These are phyloP conservation scores for Kondoa subrosea DNA, from an alignment of 768 basidiomycete species.

Conservation along the genomic window DNA sequence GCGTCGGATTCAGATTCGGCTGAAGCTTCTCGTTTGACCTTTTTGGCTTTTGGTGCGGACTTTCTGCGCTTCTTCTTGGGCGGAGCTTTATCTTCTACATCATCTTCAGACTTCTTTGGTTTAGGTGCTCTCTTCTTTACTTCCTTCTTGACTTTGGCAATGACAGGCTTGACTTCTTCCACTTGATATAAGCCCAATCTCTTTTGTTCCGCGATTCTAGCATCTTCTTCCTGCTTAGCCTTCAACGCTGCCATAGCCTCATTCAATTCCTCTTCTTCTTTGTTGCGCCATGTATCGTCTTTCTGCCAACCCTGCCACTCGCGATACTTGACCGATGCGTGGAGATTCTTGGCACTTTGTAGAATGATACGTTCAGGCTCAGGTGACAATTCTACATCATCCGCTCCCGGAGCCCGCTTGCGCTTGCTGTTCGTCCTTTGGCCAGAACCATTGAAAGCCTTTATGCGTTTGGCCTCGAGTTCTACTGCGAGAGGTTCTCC, in stretches of 20 bases:
- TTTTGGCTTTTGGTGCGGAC: too few species aligned
- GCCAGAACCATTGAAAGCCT: too few species aligned
- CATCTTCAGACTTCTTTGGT: constrained; percentile 1
- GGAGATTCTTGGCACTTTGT: too few species aligned
- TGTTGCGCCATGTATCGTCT: neutral
- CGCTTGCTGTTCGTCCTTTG: too few species aligned
- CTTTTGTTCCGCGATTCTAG: neutral
- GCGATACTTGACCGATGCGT: neutral
- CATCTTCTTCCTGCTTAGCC: neutral
- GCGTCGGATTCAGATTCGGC: too few species aligned
- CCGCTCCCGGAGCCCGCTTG: too few species aligned
- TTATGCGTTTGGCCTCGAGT: neutral
- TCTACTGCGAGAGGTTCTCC: neutral
- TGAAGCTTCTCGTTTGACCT: too few species aligned
- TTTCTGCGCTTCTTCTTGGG: too few species aligned
- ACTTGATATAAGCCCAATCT: neutral
- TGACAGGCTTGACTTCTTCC: neutral
- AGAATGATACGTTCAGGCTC: too few species aligned
- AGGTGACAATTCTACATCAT: too few species aligned
- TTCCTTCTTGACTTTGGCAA: neutral
- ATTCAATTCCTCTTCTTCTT: neutral
- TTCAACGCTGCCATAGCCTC: neutral
- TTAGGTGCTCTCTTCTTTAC: neutral
- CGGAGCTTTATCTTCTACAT: neutral
- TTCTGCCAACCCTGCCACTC: neutral